Percentiles rank a stretch among this genome's conserved stretches.
phyloP scores from a whole-genome alignment of 176 grass and related monocot genomes.

The Neostapfia colusana region DNA sequence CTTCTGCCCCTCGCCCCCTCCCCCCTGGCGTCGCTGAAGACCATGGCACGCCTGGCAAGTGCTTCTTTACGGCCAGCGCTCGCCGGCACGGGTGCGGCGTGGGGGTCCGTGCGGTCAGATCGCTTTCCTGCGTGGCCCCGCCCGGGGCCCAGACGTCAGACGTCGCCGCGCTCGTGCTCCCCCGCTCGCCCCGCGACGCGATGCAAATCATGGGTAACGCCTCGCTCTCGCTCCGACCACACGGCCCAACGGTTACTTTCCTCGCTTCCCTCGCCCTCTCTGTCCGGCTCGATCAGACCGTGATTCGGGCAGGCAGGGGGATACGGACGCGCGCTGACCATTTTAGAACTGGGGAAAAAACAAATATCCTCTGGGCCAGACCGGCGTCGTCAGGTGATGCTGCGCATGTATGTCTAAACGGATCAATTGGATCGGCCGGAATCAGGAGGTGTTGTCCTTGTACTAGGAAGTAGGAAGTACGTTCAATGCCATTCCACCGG shows the following conservation, averaged over 20 bases:
- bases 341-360: slow-evolving; percentile 17
- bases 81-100: background rate
- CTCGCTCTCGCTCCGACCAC: background rate
- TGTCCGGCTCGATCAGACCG: background rate
- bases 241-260: slow-evolving; percentile 54
- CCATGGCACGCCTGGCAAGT: slow-evolving; percentile 17
- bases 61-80: background rate
- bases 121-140: slow-evolving; percentile 28
- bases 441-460: slow-evolving; percentile 12
- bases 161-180: background rate
- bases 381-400: slow-evolving; percentile 26
- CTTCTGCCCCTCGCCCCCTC: too few species aligned
- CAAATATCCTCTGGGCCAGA: slow-evolving; percentile 35
- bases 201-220: background rate
- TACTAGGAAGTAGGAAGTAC: too few species aligned
- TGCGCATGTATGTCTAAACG: slow-evolving; percentile 42
- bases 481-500: background rate
- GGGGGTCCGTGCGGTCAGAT: slow-evolving; percentile 10
- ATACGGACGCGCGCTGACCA: slow-evolving; percentile 18
- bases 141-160: background rate
- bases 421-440: slow-evolving; percentile 16
- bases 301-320: slow-evolving; percentile 3
- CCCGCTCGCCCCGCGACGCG: background rate
- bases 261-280: background rate
- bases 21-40: background rate